Evolutionary conservation across 2,329 filamentous ascomycete genomes (phyloP), one percentile per base, ranked within the genome.

Genomic region (Colletotrichum sp.): DNA sequence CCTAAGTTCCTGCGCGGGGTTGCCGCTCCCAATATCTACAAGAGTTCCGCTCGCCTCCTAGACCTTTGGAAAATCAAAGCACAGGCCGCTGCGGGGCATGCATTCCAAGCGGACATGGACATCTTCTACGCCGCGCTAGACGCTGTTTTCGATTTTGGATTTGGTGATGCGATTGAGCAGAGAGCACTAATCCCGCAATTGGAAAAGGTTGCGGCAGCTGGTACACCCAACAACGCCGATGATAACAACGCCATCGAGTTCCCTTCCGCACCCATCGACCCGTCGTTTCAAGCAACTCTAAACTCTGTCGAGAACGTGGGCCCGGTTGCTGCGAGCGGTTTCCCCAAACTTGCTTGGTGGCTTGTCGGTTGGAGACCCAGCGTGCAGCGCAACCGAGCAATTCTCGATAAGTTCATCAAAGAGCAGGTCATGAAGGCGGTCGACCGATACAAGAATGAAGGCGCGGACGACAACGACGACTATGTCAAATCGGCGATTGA

Each of bases 61-160:
- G 77, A 82, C 4, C 75, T 87, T 1, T 86, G 85, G 84, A 73
- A 70, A 6, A 28, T 83, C n/a, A 86, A 86, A 68, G 57, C 78
- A 1, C 55, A 75, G 10, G 64, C 82, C 7, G 82, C 83, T 0
- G 66, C 77, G 9, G 80, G 80, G 2, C 70, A 78, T 4, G 81
- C 84, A 1, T 87, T 86, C 39, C 64, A 78, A 8, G 84, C 81
- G 2, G 69, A 76, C 3, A 70, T 76, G 13, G 85, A 86, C 71
- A 76, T 86, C 9, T 80, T 80, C 60, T 78, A 83, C 26, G 80
- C 80, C 0, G 79, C 82, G 1, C 78, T 85, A 5, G 84, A 86
- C 68, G 83, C 83, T 39, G 84, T 86, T 34, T 84, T 86, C 69
- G 83, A 82, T 2, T 39, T 80, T 4, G 79, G 79, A 12, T 83